A percentile compares a stretch with the other conserved stretches of the same genome.
Conservation (phyloP, 768 basidiomycete genomes). For the Clathrus columnatus region DNA sequence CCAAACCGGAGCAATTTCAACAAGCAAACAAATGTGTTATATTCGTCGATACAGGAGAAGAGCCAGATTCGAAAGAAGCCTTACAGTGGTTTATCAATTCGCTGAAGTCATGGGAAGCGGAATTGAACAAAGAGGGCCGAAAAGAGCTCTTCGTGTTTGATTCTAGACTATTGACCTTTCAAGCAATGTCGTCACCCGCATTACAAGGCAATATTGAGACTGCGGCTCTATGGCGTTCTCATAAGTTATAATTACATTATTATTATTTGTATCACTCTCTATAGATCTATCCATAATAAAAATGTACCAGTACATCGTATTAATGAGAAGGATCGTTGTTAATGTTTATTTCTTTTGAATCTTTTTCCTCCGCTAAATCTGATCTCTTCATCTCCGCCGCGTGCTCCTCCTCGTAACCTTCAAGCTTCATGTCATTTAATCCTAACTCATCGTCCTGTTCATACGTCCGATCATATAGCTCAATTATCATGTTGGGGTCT, state of each 20-base stretch:
- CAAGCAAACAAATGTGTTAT: constrained; percentile 10
- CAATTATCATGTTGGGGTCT: constrained; percentile 86
- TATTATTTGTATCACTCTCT: too few species aligned
- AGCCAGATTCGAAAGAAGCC: neutral
- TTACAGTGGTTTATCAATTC: neutral
- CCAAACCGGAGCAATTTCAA: neutral
- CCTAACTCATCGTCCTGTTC: constrained; percentile 95
- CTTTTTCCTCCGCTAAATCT: neutral
- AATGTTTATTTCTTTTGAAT: neutral
- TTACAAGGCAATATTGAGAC: neutral
- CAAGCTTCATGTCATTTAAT: constrained; percentile 82
- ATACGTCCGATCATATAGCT: constrained; percentile 74
- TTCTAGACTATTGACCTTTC: constrained; percentile 1
- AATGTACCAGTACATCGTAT: neutral
- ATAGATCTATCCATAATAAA: too few species aligned
- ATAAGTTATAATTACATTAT: neutral
- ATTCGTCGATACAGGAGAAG: constrained; percentile 6
- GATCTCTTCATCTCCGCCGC: constrained; percentile 4
- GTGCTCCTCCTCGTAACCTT: constrained; percentile 48
- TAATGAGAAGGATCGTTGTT: neutral
- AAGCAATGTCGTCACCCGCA: neutral
- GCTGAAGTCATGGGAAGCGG: constrained; percentile 2
- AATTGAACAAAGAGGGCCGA: neutral
- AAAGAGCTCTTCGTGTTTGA: constrained; percentile 9
- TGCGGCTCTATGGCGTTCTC: constrained; percentile 7